These are phyloP conservation scores for Wilcoxina mikolae DNA, from an alignment of 495 filamentous ascomycete genomes.

Conservation along the genomic window DNA sequence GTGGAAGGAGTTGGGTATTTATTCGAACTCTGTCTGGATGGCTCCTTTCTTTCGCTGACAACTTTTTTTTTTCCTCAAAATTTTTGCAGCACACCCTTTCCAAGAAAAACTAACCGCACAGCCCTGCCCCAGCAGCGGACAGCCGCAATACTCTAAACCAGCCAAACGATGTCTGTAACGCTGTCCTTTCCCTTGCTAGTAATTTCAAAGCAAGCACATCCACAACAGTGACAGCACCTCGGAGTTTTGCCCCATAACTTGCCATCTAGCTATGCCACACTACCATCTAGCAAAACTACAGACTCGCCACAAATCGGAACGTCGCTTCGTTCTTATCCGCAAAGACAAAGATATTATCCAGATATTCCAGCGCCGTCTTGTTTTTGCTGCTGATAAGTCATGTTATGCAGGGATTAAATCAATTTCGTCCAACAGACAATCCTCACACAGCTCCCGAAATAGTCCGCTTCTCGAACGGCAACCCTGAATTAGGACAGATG, in stretches of 20 bases:
- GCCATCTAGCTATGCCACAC: too few relatives aligned
- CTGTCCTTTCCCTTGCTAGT: not conserved
- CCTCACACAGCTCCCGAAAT: not conserved
- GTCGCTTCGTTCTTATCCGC: too few relatives aligned
- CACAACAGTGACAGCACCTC: not conserved
- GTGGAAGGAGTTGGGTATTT: not conserved
- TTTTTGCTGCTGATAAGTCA: too few relatives aligned
- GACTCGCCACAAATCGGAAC: too few relatives aligned
- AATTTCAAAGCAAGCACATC: not conserved
- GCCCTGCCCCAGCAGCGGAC: not conserved
- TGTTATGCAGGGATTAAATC: conserved; percentile 1
- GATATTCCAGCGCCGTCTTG: too few relatives aligned
- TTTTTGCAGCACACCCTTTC: not conserved
- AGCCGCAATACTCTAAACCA: not conserved
- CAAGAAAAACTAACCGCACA: not conserved
- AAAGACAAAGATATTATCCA: too few relatives aligned
- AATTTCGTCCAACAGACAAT: conserved; percentile 4
- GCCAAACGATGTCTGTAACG: too few relatives aligned
- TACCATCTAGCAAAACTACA: too few relatives aligned
- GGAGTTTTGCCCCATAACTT: not conserved
- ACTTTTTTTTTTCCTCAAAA: not conserved
- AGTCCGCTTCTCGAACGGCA: not conserved
- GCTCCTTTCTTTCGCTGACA: not conserved
- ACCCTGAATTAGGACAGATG: too few relatives aligned
- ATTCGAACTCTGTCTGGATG: not conserved